Conservation (phyloP, 148 eudicot genomes). For the Heliosperma pusillum region DNA sequence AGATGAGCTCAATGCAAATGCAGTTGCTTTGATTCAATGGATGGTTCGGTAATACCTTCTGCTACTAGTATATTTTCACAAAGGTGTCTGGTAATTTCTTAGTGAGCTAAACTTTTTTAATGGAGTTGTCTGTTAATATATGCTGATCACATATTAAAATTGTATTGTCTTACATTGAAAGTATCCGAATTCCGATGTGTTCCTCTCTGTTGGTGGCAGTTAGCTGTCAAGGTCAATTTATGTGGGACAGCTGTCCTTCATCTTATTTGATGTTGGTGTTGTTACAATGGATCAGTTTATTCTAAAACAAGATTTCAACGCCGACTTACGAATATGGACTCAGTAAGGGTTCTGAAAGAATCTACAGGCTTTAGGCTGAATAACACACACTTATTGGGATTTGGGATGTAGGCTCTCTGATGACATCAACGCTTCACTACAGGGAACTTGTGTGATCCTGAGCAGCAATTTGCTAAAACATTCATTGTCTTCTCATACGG, state of each 20-base stretch:
- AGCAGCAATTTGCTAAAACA: neutral
- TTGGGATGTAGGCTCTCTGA: neutral
- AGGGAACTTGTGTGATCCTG: neutral
- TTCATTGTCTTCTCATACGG: neutral
- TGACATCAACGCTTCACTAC: neutral
- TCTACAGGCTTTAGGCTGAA: neutral
- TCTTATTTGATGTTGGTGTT: neutral
- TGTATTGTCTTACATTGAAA: neutral
- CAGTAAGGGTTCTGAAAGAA: neutral
- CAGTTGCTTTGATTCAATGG: slow-evolving; percentile 44
- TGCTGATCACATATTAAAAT: neutral
- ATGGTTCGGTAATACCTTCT: slow-evolving; percentile 50
- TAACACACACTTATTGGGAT: neutral
- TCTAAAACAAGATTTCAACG: neutral
- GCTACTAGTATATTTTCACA: slow-evolving; percentile 7
- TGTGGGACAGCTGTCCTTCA: neutral
- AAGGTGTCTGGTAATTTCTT: neutral
- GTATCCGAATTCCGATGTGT: neutral
- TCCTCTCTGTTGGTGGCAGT: neutral
- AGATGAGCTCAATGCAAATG: slow-evolving; percentile 49
- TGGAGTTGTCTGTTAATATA: neutral
- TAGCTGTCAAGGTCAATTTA: neutral
- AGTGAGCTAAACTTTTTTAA: neutral
- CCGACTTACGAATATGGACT: neutral
- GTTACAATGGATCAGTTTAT: no score